Evolutionary conservation across 2,329 filamentous ascomycete species (phyloP), one percentile per base, ranked within the genome.

Genomic region (Aspergillus sp.): DNA sequence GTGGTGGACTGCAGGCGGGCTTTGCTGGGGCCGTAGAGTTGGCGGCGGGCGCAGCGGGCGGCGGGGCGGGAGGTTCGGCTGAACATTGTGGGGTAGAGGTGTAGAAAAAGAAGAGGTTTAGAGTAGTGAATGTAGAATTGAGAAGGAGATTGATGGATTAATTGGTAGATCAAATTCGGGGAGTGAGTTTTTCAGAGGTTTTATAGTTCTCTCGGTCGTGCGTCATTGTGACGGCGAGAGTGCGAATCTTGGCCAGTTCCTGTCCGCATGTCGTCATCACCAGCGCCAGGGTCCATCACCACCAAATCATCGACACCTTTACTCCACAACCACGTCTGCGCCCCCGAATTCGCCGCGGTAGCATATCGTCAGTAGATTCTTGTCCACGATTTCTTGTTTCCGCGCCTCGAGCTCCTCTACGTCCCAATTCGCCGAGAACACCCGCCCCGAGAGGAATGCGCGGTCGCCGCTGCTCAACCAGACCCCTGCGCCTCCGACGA

Each of bases 1-100:
- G 71, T 47, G 50, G 76, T 66, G 34, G 71, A 72, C 59, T 74
- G 71, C 58, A 71, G 68, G 22, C 72, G 71, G 19, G 54, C 13
- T 9, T 41, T 57, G 45, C 48, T 43, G 11, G 50, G 62, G 38
- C 38, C 25, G 34, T 38, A 49, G 15, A 66, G 34, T 17, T 66
- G 64, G 41, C 59, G 58, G 25, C 57, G 53, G 23, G 55, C 34
- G 15, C 47, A 53, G 34, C 57, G 34, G 53, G 57, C 46, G 31
- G 57, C 61, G 22, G 51, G 41, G 57, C 61, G 56, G 2, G 54
- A 51, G 34, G 48, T 52, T 38, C 57, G 61, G n/a, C 25, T 51
- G 17, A 64, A 50, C 57, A 60, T 60, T 38, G 47, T 61, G 25
- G 25, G 31, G 43, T 31, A 1, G 5, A 19, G 23, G 8, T 5